phyloP scores from a whole-genome alignment of 139 green algal genomes.

The Auxenochlorella pyrenoidosa region DNA sequence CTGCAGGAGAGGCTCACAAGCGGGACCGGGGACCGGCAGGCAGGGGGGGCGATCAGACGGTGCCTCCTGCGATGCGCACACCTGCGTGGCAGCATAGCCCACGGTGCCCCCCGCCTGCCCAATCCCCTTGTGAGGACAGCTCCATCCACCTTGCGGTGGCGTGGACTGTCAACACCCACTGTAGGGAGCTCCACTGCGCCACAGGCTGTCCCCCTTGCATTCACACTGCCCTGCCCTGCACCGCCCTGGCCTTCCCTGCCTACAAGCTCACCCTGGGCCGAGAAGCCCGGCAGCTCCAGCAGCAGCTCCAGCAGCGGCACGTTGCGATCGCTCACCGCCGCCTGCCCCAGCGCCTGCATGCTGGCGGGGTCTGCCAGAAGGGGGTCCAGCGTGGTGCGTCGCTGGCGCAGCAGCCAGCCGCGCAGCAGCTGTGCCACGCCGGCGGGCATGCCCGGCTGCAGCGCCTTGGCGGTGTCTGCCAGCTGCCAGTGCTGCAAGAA shows the following conservation, averaged over 20 bases:
- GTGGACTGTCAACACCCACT: too few relatives aligned
- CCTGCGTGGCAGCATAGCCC: too few relatives aligned
- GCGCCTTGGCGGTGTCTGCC: conserved; percentile 5
- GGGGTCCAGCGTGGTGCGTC: not conserved
- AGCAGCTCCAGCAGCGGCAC: conserved; percentile 27
- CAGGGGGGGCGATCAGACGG: too few relatives aligned
- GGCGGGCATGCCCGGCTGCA: not conserved
- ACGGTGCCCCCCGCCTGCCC: too few relatives aligned
- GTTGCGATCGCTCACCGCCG: conserved; percentile 17
- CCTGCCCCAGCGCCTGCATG: conserved; percentile 14
- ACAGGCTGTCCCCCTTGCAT: too few relatives aligned
- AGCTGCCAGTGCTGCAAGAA: conserved; percentile 24
- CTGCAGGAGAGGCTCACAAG: not conserved
- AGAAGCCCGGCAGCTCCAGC: conserved; percentile 26
- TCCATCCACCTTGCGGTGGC: not conserved
- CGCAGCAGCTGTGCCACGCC: not conserved
- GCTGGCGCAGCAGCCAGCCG: conserved; percentile 17
- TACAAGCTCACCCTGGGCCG: not conserved
- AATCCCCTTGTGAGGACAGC: not conserved
- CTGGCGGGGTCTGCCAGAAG: not conserved
- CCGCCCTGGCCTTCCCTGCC: not conserved
- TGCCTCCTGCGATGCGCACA: too few relatives aligned
- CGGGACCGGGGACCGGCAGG: too few relatives aligned
- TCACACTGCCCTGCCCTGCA: too few relatives aligned
- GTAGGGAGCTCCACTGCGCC: too few relatives aligned